Evolutionary conservation across 768 basidiomycete species (phyloP).

Genomic region (Naganishia randhawae): DNA sequence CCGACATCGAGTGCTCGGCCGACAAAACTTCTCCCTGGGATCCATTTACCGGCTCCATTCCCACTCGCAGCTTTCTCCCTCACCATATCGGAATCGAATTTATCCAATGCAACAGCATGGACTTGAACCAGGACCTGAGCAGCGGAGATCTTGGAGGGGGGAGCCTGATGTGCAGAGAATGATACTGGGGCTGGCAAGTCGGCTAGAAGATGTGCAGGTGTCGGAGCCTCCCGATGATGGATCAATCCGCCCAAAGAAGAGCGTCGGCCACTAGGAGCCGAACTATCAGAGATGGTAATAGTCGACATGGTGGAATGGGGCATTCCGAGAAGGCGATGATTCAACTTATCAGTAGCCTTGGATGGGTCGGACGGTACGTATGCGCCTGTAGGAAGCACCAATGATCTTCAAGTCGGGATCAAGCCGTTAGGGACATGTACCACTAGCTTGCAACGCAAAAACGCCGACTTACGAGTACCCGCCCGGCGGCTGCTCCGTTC

Average conservation of each 20-base stretch:
- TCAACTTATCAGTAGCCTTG: slow-evolving; percentile 56
- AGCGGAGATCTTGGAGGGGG: slow-evolving; percentile 69
- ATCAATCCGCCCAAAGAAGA: slow-evolving; percentile 18
- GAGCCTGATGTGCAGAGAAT: slow-evolving; percentile 67
- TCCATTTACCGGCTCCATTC: slow-evolving; percentile 58
- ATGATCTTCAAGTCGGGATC: slow-evolving; percentile 43
- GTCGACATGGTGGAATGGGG: slow-evolving; percentile 87
- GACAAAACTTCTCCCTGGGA: slow-evolving; percentile 82
- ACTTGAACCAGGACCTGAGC: slow-evolving; percentile 77
- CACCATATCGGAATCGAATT: slow-evolving; percentile 66
- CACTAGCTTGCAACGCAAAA: background rate
- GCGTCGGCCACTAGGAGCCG: slow-evolving; percentile 26
- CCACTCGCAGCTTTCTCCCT: slow-evolving; percentile 52
- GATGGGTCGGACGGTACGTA: slow-evolving; percentile 52
- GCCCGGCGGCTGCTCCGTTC: slow-evolving; percentile 29
- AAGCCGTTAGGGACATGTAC: background rate
- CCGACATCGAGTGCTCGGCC: slow-evolving; percentile 79
- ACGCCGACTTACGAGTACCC: slow-evolving; percentile 45
- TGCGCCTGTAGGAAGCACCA: slow-evolving; percentile 55
- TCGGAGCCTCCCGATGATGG: slow-evolving; percentile 28
- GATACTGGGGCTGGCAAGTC: slow-evolving; percentile 52
- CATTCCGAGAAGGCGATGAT: slow-evolving; percentile 69
- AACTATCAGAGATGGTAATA: slow-evolving; percentile 51
- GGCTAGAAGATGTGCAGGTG: slow-evolving; percentile 48
- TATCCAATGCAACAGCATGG: slow-evolving; percentile 80